Conservation (phyloP, 495 filamentous ascomycete species). For the Daldinia childiae region DNA sequence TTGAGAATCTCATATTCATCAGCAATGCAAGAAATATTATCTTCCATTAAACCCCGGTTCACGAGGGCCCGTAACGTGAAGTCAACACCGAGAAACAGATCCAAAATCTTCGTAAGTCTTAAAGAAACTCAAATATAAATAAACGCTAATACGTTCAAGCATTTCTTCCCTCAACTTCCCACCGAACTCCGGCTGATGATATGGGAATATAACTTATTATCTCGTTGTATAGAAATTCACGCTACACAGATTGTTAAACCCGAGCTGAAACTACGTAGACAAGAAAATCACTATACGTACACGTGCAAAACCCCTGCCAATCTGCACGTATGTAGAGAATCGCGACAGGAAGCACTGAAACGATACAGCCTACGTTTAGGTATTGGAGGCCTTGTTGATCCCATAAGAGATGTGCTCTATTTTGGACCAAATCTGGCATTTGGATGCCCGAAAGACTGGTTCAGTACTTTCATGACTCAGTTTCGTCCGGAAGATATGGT, state of each 20-base stretch:
- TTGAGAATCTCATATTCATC: background rate
- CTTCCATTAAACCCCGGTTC: background rate
- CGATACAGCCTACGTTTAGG: constrained; percentile 36
- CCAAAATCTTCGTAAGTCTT: constrained; percentile 16
- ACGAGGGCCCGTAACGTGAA: constrained; percentile 12
- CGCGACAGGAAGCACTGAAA: constrained; percentile 38
- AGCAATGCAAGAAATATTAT: background rate
- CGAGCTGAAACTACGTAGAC: too few species aligned
- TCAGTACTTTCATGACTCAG: constrained; percentile 31
- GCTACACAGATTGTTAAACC: too few species aligned
- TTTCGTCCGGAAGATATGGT: constrained; percentile 34
- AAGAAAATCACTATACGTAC: constrained; percentile 15
- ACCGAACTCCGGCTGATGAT: constrained; percentile 44
- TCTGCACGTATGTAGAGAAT: constrained; percentile 44
- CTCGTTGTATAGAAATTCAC: constrained; percentile 39
- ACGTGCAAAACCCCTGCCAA: constrained; percentile 32
- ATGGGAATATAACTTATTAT: constrained; percentile 42
- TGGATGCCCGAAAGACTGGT: constrained; percentile 23
- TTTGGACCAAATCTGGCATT: constrained; percentile 36
- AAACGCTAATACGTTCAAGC: constrained; percentile 25
- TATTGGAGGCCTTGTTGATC: constrained; percentile 38
- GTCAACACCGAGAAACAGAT: background rate
- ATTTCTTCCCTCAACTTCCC: constrained; percentile 38
- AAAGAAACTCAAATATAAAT: background rate
- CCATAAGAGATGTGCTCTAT: constrained; percentile 42